Conservation (phyloP, 2,329 filamentous ascomycete species). For the Claviceps maximensis region DNA sequence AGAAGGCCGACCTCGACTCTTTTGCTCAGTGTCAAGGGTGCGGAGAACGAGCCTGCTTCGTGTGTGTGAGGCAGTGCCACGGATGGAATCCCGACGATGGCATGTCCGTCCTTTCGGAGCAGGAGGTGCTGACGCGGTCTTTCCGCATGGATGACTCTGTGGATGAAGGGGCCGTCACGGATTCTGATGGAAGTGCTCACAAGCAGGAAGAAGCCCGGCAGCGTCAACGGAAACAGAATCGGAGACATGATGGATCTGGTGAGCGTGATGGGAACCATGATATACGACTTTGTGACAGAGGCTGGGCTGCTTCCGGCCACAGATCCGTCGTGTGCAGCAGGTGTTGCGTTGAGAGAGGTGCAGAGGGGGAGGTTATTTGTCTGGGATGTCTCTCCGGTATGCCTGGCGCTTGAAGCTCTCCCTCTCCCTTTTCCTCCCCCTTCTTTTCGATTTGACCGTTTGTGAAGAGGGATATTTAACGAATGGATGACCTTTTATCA, state of each 20-base stretch:
- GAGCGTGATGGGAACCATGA: constrained; percentile 1
- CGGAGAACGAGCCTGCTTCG: constrained; percentile 48
- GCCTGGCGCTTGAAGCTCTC: constrained; percentile 11
- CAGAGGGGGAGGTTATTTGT: constrained; percentile 53
- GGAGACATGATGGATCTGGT: no score
- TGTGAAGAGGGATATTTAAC: background rate
- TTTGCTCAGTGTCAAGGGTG: constrained; percentile 53
- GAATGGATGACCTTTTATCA: background rate
- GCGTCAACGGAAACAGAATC: background rate
- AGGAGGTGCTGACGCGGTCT: constrained; percentile 27
- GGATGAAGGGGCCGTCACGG: constrained; percentile 17
- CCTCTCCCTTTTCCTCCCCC: background rate
- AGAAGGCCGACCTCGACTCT: constrained; percentile 51
- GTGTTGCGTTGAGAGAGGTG: constrained; percentile 53
- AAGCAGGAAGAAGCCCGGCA: background rate
- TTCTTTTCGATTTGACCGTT: background rate
- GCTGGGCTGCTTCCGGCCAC: constrained; percentile 32
- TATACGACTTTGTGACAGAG: constrained; percentile 7
- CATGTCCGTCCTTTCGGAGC: constrained; percentile 15
- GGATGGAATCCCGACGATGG: constrained; percentile 26
- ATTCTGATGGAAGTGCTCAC: background rate
- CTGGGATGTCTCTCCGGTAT: constrained; percentile 43
- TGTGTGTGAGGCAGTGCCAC: constrained; percentile 53
- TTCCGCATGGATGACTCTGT: constrained; percentile 39
- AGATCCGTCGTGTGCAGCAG: constrained; percentile 47